Evolutionary conservation across 495 filamentous ascomycete genomes (phyloP).

Genomic region (Hyaloscypha variabilis): DNA sequence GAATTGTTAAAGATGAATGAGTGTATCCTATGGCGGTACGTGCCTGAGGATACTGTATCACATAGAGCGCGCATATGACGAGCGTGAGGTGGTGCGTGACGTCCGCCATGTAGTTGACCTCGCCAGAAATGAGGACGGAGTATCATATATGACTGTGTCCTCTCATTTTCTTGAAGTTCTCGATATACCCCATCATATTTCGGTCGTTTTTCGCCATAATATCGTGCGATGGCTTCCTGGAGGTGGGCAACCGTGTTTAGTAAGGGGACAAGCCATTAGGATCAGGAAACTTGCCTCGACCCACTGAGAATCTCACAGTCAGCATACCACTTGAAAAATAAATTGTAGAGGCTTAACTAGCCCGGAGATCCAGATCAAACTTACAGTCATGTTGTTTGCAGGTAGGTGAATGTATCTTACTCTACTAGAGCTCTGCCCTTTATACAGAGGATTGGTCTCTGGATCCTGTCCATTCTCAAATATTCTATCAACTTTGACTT

Average conservation of each 20-base stretch:
- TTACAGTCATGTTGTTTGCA: conserved; percentile 25
- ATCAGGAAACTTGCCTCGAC: conserved; percentile 14
- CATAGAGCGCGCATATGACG: conserved; percentile 18
- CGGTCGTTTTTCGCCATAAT: conserved; percentile 20
- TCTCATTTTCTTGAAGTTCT: background rate
- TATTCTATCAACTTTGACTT: background rate
- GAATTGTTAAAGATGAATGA: background rate
- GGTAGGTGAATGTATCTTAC: conserved; percentile 27
- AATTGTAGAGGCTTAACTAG: background rate
- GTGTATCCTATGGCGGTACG: background rate
- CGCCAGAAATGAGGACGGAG: conserved; percentile 24
- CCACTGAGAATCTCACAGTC: background rate
- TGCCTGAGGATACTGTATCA: conserved; percentile 7
- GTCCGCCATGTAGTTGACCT: conserved; percentile 18
- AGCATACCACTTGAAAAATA: background rate
- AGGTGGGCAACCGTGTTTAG: background rate
- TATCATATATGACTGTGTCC: conserved; percentile 14
- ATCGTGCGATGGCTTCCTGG: conserved; percentile 22
- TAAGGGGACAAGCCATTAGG: background rate
- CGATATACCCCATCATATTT: background rate
- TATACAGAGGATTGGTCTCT: conserved; percentile 1
- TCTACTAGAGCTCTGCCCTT: background rate
- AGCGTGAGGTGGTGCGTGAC: conserved; percentile 19
- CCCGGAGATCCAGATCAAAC: background rate
- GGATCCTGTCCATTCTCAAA: background rate